Percentiles rank a stretch among this genome's conserved stretches.
Conservation (phyloP, 2,329 filamentous ascomycete species). For the Phaeoacremonium minimum region DNA sequence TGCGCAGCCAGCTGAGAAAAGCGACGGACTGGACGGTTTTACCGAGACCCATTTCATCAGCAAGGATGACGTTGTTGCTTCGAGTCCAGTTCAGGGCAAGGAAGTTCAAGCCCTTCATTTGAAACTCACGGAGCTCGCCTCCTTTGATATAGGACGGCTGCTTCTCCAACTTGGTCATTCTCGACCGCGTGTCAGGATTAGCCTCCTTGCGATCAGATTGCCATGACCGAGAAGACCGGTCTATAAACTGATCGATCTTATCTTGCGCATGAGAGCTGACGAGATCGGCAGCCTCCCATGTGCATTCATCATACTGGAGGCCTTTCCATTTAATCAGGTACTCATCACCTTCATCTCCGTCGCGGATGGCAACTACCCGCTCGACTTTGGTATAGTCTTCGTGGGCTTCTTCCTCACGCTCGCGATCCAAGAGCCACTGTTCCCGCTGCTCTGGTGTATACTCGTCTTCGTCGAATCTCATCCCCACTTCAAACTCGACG, state of each 20-base stretch:
- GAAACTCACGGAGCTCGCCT: constrained; percentile 86
- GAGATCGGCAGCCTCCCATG: constrained; percentile 79
- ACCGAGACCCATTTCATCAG: constrained; percentile 97
- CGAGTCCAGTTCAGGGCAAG: constrained; percentile 93
- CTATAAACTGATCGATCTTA: constrained; percentile 87
- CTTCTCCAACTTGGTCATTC: constrained; percentile 68
- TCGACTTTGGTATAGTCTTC: constrained; percentile 91
- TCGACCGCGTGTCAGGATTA: constrained; percentile 68
- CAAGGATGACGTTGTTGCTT: constrained; percentile 91
- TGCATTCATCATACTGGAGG: constrained; percentile 87
- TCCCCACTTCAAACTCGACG: constrained; percentile 73
- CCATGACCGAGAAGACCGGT: constrained; percentile 77
- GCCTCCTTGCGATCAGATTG: constrained; percentile 75
- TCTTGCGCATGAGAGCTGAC: constrained; percentile 76
- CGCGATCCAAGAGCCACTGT: constrained; percentile 91
- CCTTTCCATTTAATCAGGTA: constrained; percentile 98
- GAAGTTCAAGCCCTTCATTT: constrained; percentile 92
- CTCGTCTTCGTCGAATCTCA: constrained; percentile 69
- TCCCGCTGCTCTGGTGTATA: constrained; percentile 82
- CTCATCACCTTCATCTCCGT: constrained; percentile 75
- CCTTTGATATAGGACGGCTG: constrained; percentile 83
- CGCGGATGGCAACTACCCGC: constrained; percentile 79
- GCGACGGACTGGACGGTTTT: constrained; percentile 98
- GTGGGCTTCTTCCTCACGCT: constrained; percentile 82
- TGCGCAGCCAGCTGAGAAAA: constrained; percentile 94